phyloP scores from a whole-genome alignment of 257 asterid species.

The Primulina eburnea region DNA sequence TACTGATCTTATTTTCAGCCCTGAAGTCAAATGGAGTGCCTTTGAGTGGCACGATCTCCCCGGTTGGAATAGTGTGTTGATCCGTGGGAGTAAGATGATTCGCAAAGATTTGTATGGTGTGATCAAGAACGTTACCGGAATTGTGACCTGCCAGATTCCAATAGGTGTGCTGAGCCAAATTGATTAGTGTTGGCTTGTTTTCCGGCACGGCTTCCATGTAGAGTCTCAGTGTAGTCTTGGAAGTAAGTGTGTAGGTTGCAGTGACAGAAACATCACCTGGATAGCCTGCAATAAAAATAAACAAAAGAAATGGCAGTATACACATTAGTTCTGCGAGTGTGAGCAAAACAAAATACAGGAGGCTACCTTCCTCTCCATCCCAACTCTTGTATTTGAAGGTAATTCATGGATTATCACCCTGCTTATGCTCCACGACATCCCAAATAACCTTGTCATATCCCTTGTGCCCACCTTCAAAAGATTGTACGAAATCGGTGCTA shows the following conservation, averaged over 20 bases:
- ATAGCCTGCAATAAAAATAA: constrained; percentile 55
- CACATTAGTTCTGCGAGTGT: background rate
- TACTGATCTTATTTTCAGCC: constrained; percentile 58
- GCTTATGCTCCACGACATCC: constrained; percentile 78
- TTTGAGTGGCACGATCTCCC: constrained; percentile 73
- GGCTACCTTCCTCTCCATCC: constrained; percentile 95
- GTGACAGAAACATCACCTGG: constrained; percentile 80
- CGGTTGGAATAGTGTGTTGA: constrained; percentile 71
- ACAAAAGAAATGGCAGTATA: constrained; percentile 13
- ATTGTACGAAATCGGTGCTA: background rate
- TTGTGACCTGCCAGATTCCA: constrained; percentile 91
- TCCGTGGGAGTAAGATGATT: constrained; percentile 80
- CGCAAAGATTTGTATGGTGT: constrained; percentile 70
- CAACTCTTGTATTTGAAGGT: constrained; percentile 73
- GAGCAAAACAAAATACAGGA: background rate
- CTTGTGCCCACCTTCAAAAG: constrained; percentile 76
- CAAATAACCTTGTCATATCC: constrained; percentile 96
- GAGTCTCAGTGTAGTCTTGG: constrained; percentile 75
- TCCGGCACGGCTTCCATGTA: constrained; percentile 90
- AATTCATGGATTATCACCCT: constrained; percentile 80
- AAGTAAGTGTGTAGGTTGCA: constrained; percentile 70
- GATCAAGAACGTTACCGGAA: constrained; percentile 68
- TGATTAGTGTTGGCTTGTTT: constrained; percentile 82
- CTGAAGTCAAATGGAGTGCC: constrained; percentile 91
- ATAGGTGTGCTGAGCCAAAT: constrained; percentile 91